A percentile compares a stretch with the other conserved stretches of the same genome.
Conservation (phyloP, 768 basidiomycete genomes). For the Epithele typhae region DNA sequence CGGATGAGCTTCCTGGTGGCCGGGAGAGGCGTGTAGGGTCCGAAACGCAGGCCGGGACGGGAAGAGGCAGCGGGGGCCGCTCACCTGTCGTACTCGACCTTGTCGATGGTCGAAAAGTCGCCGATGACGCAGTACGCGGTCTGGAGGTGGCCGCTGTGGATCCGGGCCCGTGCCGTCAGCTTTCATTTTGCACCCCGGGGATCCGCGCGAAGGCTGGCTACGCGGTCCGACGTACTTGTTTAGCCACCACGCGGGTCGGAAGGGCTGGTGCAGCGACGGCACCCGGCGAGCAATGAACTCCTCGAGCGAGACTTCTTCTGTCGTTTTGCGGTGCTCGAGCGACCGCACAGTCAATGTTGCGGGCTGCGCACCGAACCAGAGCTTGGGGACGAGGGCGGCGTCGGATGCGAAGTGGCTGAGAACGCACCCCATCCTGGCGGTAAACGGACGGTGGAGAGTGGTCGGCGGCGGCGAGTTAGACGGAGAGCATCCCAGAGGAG, state of each 20-base stretch:
- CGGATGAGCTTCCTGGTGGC: slow-evolving; percentile 40
- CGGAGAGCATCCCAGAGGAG: too few relatives aligned
- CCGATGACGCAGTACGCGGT: slow-evolving; percentile 58
- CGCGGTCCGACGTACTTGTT: slow-evolving; percentile 24
- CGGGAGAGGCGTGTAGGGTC: neutral
- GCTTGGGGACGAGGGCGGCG: slow-evolving; percentile 15
- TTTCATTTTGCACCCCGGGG: too few relatives aligned
- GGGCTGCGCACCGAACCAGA: slow-evolving; percentile 18
- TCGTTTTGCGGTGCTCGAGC: slow-evolving; percentile 6
- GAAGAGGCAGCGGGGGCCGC: slow-evolving; percentile 1
- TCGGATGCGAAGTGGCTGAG: slow-evolving; percentile 17
- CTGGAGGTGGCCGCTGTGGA: slow-evolving; percentile 55
- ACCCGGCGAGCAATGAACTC: slow-evolving; percentile 22
- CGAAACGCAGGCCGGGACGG: neutral
- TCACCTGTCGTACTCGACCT: slow-evolving; percentile 53
- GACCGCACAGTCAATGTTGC: slow-evolving; percentile 14
- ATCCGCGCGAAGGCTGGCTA: too few relatives aligned
- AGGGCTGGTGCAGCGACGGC: slow-evolving; percentile 25
- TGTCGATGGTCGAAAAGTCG: slow-evolving; percentile 54
- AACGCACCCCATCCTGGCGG: slow-evolving; percentile 17
- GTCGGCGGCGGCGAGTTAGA: too few relatives aligned
- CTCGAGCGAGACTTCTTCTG: slow-evolving; percentile 15
- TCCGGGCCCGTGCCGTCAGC: too few relatives aligned
- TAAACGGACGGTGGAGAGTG: too few relatives aligned
- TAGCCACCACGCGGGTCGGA: slow-evolving; percentile 29